phyloP scores from a whole-genome alignment of 257 asterid genomes.

The Nicotiana obtusifolia region DNA sequence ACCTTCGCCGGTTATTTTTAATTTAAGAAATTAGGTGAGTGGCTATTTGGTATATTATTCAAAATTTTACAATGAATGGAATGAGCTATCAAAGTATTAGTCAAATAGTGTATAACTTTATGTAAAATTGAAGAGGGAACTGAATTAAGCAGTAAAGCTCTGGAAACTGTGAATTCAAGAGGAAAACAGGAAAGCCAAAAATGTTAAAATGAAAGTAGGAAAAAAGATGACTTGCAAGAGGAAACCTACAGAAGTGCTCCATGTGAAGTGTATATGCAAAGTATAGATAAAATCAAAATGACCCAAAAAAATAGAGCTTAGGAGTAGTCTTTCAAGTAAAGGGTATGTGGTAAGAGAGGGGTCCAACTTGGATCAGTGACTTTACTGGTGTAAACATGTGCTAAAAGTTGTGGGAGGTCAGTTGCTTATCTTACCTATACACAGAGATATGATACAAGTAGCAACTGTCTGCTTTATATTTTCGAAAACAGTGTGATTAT shows the following conservation, averaged over 20 bases:
- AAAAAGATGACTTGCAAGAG: neutral
- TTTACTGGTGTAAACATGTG: constrained; percentile 37
- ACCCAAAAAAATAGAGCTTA: neutral
- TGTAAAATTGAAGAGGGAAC: no score
- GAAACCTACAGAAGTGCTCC: neutral
- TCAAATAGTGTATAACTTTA: no score
- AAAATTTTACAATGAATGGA: neutral
- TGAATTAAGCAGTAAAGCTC: no score
- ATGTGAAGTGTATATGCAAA: neutral
- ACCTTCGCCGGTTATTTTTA: no score
- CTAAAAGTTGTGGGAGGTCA: constrained; percentile 26
- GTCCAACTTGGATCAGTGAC: constrained; percentile 5
- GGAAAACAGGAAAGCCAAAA: no score
- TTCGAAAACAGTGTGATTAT: constrained; percentile 19
- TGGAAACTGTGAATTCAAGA: no score
- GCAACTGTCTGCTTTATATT: neutral
- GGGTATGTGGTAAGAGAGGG: neutral
- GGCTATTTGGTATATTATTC: no score
- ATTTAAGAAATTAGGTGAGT: no score
- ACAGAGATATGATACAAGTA: neutral
- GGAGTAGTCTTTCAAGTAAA: neutral
- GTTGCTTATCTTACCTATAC: constrained; percentile 12
- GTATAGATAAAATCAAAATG: neutral
- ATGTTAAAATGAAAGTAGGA: neutral
- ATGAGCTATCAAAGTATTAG: no score